These are phyloP conservation scores for Linum trigynum DNA, from an alignment of 345 rosid genomes.

Conservation along the genomic window DNA sequence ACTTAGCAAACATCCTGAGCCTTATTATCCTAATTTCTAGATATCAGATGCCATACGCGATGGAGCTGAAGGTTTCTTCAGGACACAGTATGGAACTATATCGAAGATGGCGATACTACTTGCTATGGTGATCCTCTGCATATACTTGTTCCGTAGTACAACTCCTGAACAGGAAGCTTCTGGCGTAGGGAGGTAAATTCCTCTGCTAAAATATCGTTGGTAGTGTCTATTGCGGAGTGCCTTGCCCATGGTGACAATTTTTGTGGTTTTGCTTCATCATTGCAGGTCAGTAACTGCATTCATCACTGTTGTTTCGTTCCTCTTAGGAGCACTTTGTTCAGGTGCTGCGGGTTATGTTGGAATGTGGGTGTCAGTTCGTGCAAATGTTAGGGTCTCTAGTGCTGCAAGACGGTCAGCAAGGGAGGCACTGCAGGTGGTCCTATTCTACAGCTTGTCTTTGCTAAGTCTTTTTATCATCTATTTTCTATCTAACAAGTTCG, in stretches of 20 bases:
- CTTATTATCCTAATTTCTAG: conserved; percentile 37
- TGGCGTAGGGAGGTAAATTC: conserved; percentile 79
- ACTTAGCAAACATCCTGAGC: conserved; percentile 15
- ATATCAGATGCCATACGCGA: conserved; percentile 99
- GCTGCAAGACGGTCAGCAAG: conserved; percentile 98
- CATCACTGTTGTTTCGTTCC: conserved; percentile 92
- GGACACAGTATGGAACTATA: conserved; percentile 94
- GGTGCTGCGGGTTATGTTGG: conserved; percentile 96
- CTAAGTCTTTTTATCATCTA: conserved; percentile 13
- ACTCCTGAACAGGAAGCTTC: conserved; percentile 98
- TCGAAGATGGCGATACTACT: conserved; percentile 93
- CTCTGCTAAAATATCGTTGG: conserved; percentile 4
- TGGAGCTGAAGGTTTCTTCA: conserved; percentile 98
- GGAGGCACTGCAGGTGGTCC: conserved; percentile 94
- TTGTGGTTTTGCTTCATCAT: conserved; percentile 16
- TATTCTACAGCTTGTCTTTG: conserved; percentile 12
- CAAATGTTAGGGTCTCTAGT: conserved; percentile 97
- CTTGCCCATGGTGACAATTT: conserved; percentile 12
- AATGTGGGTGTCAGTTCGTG: conserved; percentile 99
- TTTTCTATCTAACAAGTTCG: background rate
- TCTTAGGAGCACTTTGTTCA: conserved; percentile 88
- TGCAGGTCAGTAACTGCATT: conserved; percentile 73
- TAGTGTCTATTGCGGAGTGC: background rate
- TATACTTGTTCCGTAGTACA: conserved; percentile 73
- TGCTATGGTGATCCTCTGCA: conserved; percentile 73